These are phyloP conservation scores for Cryphonectria naterciae DNA, from an alignment of 2,329 filamentous ascomycete genomes.

Conservation along the genomic window DNA sequence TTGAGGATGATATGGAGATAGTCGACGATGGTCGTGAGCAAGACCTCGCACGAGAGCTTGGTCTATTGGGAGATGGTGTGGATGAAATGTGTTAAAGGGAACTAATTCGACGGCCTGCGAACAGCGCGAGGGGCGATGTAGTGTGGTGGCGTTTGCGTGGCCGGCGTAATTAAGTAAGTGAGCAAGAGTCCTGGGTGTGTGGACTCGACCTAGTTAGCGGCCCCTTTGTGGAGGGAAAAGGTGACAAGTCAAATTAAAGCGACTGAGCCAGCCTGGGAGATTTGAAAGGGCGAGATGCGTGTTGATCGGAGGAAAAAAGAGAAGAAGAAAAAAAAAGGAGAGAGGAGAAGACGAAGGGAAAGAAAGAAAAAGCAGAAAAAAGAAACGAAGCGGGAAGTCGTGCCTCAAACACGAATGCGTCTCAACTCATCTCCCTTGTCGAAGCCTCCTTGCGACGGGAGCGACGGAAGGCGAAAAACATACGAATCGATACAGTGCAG, in stretches of 20 bases:
- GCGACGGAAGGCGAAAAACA: neutral
- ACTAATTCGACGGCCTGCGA: neutral
- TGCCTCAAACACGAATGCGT: constrained; percentile 17
- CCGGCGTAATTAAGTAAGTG: neutral
- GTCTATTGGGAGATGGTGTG: neutral
- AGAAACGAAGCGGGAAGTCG: neutral
- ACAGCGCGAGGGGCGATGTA: neutral
- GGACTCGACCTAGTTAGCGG: neutral
- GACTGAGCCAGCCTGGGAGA: neutral
- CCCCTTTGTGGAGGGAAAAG: neutral
- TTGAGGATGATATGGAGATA: neutral
- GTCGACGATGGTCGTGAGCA: neutral
- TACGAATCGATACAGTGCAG: neutral
- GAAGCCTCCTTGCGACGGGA: neutral
- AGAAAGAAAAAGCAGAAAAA: too few species aligned
- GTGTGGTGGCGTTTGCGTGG: neutral
- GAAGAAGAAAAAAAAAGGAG: neutral
- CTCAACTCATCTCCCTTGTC: constrained; percentile 15
- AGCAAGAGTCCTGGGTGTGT: neutral
- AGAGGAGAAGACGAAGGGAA: neutral
- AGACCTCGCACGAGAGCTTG: neutral
- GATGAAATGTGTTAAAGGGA: neutral
- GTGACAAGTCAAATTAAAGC: neutral
- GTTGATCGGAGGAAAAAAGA: neutral
- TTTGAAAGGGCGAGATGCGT: neutral